phyloP scores from a whole-genome alignment of 2,329 filamentous ascomycete species.

The Alternaria gaisen region DNA sequence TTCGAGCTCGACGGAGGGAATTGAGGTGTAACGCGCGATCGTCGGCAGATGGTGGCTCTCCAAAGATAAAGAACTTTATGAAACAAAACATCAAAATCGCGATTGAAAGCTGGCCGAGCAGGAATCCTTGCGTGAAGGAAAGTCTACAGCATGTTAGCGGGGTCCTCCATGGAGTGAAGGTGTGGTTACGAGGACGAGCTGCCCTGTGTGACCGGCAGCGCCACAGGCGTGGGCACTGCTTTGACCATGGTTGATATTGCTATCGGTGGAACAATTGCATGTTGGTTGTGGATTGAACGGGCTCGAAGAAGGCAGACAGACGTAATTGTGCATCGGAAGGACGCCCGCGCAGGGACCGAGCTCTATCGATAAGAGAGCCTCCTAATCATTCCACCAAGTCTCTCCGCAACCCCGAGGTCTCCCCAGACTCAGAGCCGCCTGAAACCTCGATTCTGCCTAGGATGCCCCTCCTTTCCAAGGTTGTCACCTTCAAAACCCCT shows the following conservation, averaged over 20 bases:
- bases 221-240: conserved; percentile 20
- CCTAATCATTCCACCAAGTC: conserved; percentile 15
- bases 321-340: conserved; percentile 16
- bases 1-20: conserved; percentile 75
- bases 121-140: conserved; percentile 92
- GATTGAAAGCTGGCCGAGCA: conserved; percentile 92
- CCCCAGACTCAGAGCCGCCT: conserved; percentile 1
- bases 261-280: conserved; percentile 15
- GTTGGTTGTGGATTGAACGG: conserved; percentile 5
- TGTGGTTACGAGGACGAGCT: conserved; percentile 27
- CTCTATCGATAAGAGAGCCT: conserved; percentile 13
- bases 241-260: conserved; percentile 25
- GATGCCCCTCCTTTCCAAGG: conserved; percentile 27
- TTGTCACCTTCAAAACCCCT: conserved; percentile 24
- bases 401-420: conserved; percentile 8
- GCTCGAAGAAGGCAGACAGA: not conserved
- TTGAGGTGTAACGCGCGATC: conserved; percentile 79
- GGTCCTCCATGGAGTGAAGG: conserved; percentile 12
- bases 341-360: conserved; percentile 11
- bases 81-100: conserved; percentile 91
- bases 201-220: conserved; percentile 28
- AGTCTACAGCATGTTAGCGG: conserved; percentile 62
- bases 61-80: conserved; percentile 99
- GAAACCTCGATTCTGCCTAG: conserved; percentile 3
- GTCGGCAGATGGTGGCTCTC: conserved; percentile 86